Evolutionary conservation across 305 asterid species (phyloP), one percentile per base, ranked within the genome.

Genomic region (Fraxinus angustifolia): DNA sequence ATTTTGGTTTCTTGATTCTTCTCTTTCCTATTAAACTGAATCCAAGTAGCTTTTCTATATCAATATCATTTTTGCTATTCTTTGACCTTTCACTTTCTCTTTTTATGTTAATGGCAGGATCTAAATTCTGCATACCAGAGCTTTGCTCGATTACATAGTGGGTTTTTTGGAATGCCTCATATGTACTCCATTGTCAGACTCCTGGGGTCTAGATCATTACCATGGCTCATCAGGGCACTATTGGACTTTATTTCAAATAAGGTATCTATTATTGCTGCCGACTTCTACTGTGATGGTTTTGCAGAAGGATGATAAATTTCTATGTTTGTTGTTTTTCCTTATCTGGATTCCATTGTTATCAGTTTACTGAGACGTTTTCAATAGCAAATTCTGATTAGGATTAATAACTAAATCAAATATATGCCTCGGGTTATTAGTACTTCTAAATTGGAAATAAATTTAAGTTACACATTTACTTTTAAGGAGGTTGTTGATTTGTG

Each of bases 211-310:
- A 91, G 98, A 90, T 94, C 99, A 77, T 87, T 96, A 85, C 99
- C 99, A 84, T 96, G 98, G 99, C 92, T 96, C 88, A 92, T 96
- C 78, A 90, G 99, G 84, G 99, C 99, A 78, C 89, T 96, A 26
- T 86, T 96, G 81, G 99, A 96, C 83, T 96, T 93, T 81, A 84
- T 93, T 67, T 96, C 99, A 62, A 96, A 91, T 85, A 96, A 96
- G 99, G 99, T 96, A 85, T 36, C 45, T 79, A 76, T 79, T n/a
- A 56, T 79, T 81, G 72, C 77, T 77, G 78, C 81, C 65, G 73
- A 73, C 48, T 30, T 74, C 34, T 78, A 42, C 53, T 19, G 58
- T 80, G 62, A 73, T 14, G 42, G 33, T 30, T 60, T 80, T 79
- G 68, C 42, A 70, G 50, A 78, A 67, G 21, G 40, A 70, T 79